Evolutionary conservation across 2,329 filamentous ascomycete species (phyloP).

Genomic region (Fusarium nelsonii): DNA sequence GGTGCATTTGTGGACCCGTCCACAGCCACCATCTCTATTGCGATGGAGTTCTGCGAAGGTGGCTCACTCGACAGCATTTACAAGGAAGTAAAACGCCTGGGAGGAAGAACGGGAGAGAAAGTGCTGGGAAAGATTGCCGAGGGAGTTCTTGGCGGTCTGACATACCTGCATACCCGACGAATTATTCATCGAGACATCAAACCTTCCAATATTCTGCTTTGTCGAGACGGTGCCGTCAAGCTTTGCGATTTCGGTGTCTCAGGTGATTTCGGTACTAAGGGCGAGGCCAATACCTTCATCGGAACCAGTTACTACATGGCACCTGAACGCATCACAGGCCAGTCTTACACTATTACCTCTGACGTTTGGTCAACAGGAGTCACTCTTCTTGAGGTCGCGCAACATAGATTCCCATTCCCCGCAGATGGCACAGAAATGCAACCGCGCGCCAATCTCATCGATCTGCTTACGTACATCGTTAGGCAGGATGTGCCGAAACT

Average conservation of each 20-base stretch:
- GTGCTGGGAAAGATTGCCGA: constrained; percentile 97
- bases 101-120: constrained; percentile 95
- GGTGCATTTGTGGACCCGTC: constrained; percentile 96
- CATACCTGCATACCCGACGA: constrained; percentile 93
- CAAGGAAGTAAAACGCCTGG: constrained; percentile 94
- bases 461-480: constrained; percentile 97
- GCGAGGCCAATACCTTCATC: constrained; percentile 98
- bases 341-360: constrained; percentile 98
- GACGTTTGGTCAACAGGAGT: constrained; percentile 99
- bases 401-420: constrained; percentile 98
- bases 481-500: constrained; percentile 93
- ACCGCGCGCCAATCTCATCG: constrained; percentile 90
- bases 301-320: constrained; percentile 99
- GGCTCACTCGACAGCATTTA: constrained; percentile 97
- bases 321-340: constrained; percentile 95
- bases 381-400: constrained; percentile 97
- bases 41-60: constrained; percentile 99
- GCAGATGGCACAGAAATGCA: constrained; percentile 97
- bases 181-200: constrained; percentile 99
- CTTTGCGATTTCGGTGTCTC: constrained; percentile 98
- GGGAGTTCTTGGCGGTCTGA: constrained; percentile 91
- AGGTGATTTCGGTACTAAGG: constrained; percentile 97
- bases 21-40: constrained; percentile 97
- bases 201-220: constrained; percentile 95
- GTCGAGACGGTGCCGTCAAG: constrained; percentile 93